These are phyloP conservation scores for Boletus fagicola DNA, from an alignment of 768 basidiomycete species.

Conservation along the genomic window DNA sequence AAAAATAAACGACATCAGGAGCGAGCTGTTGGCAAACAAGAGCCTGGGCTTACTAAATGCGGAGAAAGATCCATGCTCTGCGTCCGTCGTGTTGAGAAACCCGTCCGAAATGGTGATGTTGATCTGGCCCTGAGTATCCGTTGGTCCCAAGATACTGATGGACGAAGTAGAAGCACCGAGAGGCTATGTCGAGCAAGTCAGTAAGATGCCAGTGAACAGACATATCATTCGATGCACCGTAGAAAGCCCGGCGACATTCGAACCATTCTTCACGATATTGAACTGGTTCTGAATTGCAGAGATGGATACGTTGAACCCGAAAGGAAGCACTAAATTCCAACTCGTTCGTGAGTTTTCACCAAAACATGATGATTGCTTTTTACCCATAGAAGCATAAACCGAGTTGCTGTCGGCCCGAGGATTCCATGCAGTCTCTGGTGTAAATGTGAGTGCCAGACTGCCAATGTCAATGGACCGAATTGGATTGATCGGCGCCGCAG, in stretches of 20 bases:
- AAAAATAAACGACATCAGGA: constrained; percentile 2
- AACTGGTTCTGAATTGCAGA: constrained; percentile 65
- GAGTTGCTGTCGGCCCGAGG: constrained; percentile 56
- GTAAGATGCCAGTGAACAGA: background rate
- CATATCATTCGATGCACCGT: constrained; percentile 40
- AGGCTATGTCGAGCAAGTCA: constrained; percentile 40
- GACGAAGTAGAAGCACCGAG: constrained; percentile 62
- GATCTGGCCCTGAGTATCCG: constrained; percentile 60
- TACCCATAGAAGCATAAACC: constrained; percentile 59
- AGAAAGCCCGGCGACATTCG: constrained; percentile 53
- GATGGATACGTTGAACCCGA: constrained; percentile 62
- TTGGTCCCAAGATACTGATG: constrained; percentile 49
- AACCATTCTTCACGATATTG: constrained; percentile 53
- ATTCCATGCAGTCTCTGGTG: constrained; percentile 50
- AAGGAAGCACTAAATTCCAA: constrained; percentile 55
- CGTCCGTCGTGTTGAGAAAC: constrained; percentile 45
- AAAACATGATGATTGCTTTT: constrained; percentile 14
- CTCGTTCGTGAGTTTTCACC: constrained; percentile 1
- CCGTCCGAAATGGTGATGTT: constrained; percentile 61
- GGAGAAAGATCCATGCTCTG: constrained; percentile 51
- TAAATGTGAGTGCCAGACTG: constrained; percentile 55
- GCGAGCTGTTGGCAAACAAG: background rate
- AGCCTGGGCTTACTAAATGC: constrained; percentile 49
- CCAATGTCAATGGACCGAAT: constrained; percentile 66
- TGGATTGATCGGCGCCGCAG: constrained; percentile 51